Conservation (phyloP, 2,329 filamentous ascomycete species). For the Neonectria hederae region DNA sequence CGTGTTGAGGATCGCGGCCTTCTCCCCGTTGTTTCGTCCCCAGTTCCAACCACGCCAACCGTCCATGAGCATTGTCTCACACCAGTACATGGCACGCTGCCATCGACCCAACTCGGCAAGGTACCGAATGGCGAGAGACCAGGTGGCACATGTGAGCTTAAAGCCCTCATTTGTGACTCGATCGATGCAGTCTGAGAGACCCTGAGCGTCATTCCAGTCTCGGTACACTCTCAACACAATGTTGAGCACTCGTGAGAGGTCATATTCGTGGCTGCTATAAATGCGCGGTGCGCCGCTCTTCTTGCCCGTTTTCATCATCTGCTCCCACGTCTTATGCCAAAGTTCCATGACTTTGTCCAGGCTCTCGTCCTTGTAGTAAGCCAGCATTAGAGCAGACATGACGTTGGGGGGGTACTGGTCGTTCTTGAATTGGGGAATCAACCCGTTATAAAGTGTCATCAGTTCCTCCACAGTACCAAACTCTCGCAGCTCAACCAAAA, state of each 20-base stretch:
- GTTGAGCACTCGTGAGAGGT: constrained; percentile 59
- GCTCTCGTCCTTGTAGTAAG: constrained; percentile 66
- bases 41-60: constrained; percentile 78
- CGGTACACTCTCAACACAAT: constrained; percentile 59
- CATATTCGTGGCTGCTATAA: constrained; percentile 61
- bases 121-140: constrained; percentile 79
- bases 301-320: constrained; percentile 53
- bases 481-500: constrained; percentile 51
- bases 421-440: constrained; percentile 48
- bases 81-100: constrained; percentile 75
- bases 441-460: constrained; percentile 61
- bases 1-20: constrained; percentile 51
- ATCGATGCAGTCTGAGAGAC: constrained; percentile 61
- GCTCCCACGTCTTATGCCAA: constrained; percentile 71
- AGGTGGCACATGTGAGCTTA: constrained; percentile 76
- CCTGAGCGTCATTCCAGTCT: constrained; percentile 52
- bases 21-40: constrained; percentile 39
- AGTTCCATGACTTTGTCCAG: constrained; percentile 69
- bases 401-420: constrained; percentile 62
- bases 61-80: constrained; percentile 81
- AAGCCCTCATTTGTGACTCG: constrained; percentile 75
- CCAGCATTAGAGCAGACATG: constrained; percentile 73
- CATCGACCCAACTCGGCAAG: constrained; percentile 69
- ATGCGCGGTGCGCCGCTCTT: constrained; percentile 42
- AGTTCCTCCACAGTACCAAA: constrained; percentile 66